These are phyloP conservation scores for Pulveroboletus sp. DNA, from an alignment of 768 basidiomycete species.

Conservation along the genomic window DNA sequence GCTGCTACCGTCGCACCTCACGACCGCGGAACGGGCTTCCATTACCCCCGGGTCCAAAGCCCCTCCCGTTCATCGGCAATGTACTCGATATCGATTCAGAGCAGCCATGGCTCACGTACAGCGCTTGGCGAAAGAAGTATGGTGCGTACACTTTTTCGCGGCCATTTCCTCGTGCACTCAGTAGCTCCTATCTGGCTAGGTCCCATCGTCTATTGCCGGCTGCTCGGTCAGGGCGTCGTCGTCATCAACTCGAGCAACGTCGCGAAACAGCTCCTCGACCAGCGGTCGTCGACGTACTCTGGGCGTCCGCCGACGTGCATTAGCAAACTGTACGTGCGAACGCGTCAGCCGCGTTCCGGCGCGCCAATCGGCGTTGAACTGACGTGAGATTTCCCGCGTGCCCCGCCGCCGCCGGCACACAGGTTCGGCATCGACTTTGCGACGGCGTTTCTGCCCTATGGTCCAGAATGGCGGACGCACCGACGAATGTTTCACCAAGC, in stretches of 20 bases:
- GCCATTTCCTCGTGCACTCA: not conserved
- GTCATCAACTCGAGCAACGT: slow-evolving; percentile 26
- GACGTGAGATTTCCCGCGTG: not conserved
- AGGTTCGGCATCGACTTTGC: slow-evolving; percentile 30
- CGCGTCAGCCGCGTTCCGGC: not conserved
- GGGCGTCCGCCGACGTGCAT: slow-evolving; percentile 22
- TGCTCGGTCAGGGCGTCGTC: slow-evolving; percentile 25
- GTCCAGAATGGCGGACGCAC: slow-evolving; percentile 27
- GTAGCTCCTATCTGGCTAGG: slow-evolving; percentile 11
- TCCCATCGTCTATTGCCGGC: slow-evolving; percentile 26
- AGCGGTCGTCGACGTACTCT: slow-evolving; percentile 29
- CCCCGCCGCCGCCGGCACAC: not conserved
- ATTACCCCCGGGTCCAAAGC: slow-evolving; percentile 23
- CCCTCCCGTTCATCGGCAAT: slow-evolving; percentile 25
- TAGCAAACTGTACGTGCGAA: slow-evolving; percentile 20
- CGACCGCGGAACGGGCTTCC: slow-evolving; percentile 7
- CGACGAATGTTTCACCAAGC: slow-evolving; percentile 28
- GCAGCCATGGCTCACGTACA: slow-evolving; percentile 27
- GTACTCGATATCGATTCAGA: slow-evolving; percentile 20
- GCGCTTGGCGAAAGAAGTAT: slow-evolving; percentile 28
- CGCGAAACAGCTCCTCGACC: slow-evolving; percentile 28
- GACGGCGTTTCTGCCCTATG: slow-evolving; percentile 29
- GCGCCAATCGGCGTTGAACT: not conserved
- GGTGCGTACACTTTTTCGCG: slow-evolving; percentile 10
- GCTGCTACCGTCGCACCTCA: slow-evolving; percentile 5